phyloP scores from a whole-genome alignment of 257 asterid species.

The Fraxinus anomala region DNA sequence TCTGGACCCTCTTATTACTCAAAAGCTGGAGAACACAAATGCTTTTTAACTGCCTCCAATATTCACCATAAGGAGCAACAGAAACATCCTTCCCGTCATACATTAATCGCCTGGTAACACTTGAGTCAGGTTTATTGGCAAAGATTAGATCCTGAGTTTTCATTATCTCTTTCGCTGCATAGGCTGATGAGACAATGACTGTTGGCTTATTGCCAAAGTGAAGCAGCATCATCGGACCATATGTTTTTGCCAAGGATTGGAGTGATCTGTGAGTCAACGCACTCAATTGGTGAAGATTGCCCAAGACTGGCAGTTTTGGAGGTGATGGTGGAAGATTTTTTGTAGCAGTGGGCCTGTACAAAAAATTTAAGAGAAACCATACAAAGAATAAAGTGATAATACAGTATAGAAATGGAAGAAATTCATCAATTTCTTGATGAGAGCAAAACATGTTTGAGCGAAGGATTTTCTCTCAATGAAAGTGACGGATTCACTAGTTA shows the following conservation, averaged over 20 bases:
- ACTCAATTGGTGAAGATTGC: conserved; percentile 44
- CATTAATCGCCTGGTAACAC: conserved; percentile 1
- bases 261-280: conserved; percentile 26
- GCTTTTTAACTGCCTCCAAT: conserved; percentile 30
- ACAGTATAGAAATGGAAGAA: background rate
- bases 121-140: conserved; percentile 13
- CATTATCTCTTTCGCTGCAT: conserved; percentile 18
- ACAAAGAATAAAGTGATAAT: background rate
- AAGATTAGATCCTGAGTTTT: conserved; percentile 32
- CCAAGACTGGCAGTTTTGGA: conserved; percentile 37
- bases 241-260: conserved; percentile 20
- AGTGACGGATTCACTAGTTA: background rate
- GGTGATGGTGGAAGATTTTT: conserved; percentile 37
- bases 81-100: conserved; percentile 24
- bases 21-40: conserved; percentile 26
- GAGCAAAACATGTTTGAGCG: background rate
- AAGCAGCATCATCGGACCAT: conserved; percentile 44
- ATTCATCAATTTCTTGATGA: background rate
- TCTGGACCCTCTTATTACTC: conserved; percentile 15
- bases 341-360: background rate
- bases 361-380: background rate
- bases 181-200: conserved; percentile 37
- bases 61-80: conserved; percentile 26
- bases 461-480: background rate
- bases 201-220: conserved; percentile 30